phyloP scores from a whole-genome alignment of 2,329 filamentous ascomycete genomes.

The Apiospora kogelbergensis region DNA sequence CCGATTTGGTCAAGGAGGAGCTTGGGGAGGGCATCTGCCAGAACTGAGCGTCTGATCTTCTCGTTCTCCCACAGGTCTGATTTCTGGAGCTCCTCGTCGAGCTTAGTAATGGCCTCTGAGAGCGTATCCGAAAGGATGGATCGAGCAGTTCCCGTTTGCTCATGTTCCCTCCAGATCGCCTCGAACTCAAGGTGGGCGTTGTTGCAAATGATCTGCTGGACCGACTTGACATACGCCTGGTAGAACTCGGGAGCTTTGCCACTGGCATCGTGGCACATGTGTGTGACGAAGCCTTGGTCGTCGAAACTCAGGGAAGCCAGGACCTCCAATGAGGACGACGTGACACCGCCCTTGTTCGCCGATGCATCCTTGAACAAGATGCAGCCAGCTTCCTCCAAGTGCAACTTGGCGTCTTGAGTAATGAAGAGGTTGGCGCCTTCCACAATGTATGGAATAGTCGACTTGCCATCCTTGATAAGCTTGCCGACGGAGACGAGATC shows the following conservation, averaged over 20 bases:
- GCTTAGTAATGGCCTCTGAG: slow-evolving; percentile 88
- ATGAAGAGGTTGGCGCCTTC: slow-evolving; percentile 99
- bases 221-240: slow-evolving; percentile 85
- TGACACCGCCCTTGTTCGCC: slow-evolving; percentile 98
- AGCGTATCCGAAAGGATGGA: slow-evolving; percentile 91
- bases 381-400: slow-evolving; percentile 91
- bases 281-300: slow-evolving; percentile 79
- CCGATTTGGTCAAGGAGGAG: slow-evolving; percentile 87
- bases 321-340: slow-evolving; percentile 94
- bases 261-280: slow-evolving; percentile 82
- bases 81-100: slow-evolving; percentile 94
- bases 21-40: slow-evolving; percentile 82
- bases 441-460: slow-evolving; percentile 87
- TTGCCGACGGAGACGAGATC: slow-evolving; percentile 81
- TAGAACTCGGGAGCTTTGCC: slow-evolving; percentile 88
- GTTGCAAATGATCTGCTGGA: slow-evolving; percentile 86
- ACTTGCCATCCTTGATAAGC: slow-evolving; percentile 88
- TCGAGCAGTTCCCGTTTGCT: slow-evolving; percentile 74
- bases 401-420: slow-evolving; percentile 95
- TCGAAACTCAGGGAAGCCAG: slow-evolving; percentile 93
- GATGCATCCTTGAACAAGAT: slow-evolving; percentile 97
- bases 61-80: slow-evolving; percentile 89
- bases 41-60: slow-evolving; percentile 72
- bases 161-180: slow-evolving; percentile 94
- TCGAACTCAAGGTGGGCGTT: slow-evolving; percentile 96